Evolutionary conservation across 306 rosid species (phyloP).

Genomic region (Pachyrhizus erosus): DNA sequence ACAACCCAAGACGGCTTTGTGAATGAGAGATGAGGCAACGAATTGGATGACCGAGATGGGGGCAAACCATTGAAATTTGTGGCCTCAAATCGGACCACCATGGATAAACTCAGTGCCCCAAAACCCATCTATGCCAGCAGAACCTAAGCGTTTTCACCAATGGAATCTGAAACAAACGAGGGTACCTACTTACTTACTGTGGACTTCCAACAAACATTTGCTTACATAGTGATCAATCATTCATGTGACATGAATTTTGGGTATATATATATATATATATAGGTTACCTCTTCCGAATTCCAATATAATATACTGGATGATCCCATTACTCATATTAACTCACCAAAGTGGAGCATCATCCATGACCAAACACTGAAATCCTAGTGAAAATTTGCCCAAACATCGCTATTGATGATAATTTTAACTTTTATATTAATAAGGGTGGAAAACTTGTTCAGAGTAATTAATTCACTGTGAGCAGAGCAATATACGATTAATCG

Average conservation of each 20-base stretch:
- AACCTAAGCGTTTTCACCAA: constrained; percentile 34
- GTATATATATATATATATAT: no score
- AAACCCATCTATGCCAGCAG: constrained; percentile 45
- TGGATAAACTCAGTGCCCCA: constrained; percentile 38
- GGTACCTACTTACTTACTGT: constrained; percentile 46
- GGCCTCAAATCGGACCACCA: constrained; percentile 59
- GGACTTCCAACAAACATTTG: constrained; percentile 40
- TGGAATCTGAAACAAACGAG: constrained; percentile 54
- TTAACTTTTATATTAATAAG: background rate
- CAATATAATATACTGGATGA: background rate
- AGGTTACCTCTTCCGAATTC: background rate
- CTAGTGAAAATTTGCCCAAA: background rate
- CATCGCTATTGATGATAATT: background rate
- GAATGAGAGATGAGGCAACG: constrained; percentile 64
- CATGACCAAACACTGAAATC: constrained; percentile 8
- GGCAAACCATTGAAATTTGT: constrained; percentile 57
- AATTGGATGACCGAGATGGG: constrained; percentile 46
- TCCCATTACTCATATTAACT: background rate
- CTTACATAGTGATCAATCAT: constrained; percentile 22
- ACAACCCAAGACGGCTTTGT: constrained; percentile 80
- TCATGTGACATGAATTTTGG: background rate
- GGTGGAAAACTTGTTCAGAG: background rate
- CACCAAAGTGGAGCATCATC: constrained; percentile 18
- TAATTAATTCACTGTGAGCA: background rate
- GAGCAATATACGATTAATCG: background rate